Evolutionary conservation across 176 grass and related monocot genomes (phyloP), one percentile per base, ranked within the genome.

Genomic region (Puya raimondii): DNA sequence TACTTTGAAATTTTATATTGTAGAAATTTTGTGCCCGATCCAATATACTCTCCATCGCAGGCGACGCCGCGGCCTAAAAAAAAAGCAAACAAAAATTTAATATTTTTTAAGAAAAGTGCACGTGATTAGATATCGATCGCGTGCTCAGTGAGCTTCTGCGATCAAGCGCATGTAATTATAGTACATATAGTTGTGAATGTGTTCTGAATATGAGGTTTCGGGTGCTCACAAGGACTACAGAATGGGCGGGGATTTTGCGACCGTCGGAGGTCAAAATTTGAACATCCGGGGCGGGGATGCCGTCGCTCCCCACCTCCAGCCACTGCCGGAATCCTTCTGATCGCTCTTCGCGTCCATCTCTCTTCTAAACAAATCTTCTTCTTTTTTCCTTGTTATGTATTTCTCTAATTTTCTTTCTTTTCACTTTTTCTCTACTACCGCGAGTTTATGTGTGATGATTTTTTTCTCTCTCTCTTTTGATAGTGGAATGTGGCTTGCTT

Each of bases 21-120:
- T n/a, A n/a, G n/a, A n/a, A n/a, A n/a, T 56, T 67, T 70, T 52
- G 16, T 69, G 9, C 9, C 68, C 77, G 56, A 23, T 86, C 69
- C 51, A 96, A 10, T 72, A 91, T 76, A 72, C 54, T 63, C 18
- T 72, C 73, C 67, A 96, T 70, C 74, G 91, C 92, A 27, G 81
- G 85, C 20, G 88, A 91, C 56, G 83, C 92, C 64, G 85, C 78
- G 29, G 83, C 78, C 92, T 96, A 2, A 73, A 50, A 16, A 69
- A 61, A 20, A 59, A 58, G 1, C 12, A n/a, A 18, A 20, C 8
- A 4, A 59, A 20, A 9, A 59, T 21, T 20, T 17, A 9, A 58
- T 16, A 10, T 10, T 59, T 9, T 51, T 4, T n/a, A n/a, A 53
- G 8, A 14, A 15, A 26, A 13, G 26, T 66, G 11, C 4, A 13